Evolutionary conservation across 192 early-diverging fungal species (phyloP).

Genomic region (Hyaloraphidium curvatum): DNA sequence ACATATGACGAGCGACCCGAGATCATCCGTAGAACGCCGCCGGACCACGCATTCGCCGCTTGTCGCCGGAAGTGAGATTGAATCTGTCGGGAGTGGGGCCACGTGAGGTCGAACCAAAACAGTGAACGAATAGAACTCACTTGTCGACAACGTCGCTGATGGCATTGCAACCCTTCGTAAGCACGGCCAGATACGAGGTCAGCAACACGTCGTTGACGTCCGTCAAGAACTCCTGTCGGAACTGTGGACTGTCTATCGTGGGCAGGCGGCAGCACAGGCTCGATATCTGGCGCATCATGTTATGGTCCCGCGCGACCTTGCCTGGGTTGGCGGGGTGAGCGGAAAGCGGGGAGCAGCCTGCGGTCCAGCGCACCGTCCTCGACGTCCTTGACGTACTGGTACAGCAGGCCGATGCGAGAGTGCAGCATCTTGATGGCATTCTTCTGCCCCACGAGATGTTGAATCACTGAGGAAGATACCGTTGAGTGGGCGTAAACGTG

Average conservation of each 20-base stretch:
- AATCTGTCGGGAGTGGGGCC: constrained; percentile 5
- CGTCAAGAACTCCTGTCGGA: constrained; percentile 53
- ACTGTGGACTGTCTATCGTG: constrained; percentile 38
- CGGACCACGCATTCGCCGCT: too few relatives aligned
- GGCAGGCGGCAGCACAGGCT: constrained; percentile 53
- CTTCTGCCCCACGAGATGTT: constrained; percentile 45
- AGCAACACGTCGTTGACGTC: constrained; percentile 69
- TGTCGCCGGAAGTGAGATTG: too few relatives aligned
- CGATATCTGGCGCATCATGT: constrained; percentile 54
- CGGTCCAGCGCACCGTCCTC: constrained; percentile 46
- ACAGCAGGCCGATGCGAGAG: constrained; percentile 41
- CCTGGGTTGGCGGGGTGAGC: constrained; percentile 13
- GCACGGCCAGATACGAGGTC: constrained; percentile 46
- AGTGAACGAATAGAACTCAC: constrained; percentile 11
- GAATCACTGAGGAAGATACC: constrained; percentile 26
- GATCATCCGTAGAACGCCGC: too few relatives aligned
- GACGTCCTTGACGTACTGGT: constrained; percentile 51
- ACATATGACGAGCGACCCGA: too few relatives aligned
- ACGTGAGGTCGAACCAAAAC: constrained; percentile 2
- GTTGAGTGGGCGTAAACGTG: not conserved
- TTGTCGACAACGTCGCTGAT: constrained; percentile 33
- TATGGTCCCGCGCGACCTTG: constrained; percentile 40
- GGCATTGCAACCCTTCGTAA: constrained; percentile 52
- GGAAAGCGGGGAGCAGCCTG: not conserved
- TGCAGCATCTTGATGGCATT: constrained; percentile 74